These are phyloP conservation scores for Penicillium sp. DNA, from an alignment of 2,329 filamentous ascomycete genomes.

Conservation along the genomic window DNA sequence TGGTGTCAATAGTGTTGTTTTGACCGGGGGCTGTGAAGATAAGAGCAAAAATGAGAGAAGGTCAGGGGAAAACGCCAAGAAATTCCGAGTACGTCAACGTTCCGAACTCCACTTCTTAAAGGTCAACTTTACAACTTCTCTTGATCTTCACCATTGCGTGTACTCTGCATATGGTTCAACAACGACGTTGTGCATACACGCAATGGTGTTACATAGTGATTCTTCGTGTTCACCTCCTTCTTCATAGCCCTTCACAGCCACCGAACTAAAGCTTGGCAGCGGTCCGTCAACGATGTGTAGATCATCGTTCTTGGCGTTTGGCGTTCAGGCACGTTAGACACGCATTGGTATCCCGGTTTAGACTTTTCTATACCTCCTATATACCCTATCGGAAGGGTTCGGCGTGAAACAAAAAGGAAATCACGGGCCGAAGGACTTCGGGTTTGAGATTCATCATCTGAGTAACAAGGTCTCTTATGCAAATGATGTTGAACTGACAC, in stretches of 20 bases:
- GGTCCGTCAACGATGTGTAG: constrained; percentile 28
- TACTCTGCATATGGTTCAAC: not conserved
- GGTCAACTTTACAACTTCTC: not conserved
- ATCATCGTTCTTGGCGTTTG: constrained; percentile 30
- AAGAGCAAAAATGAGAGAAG: not conserved
- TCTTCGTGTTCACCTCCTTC: not conserved
- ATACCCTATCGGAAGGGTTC: not conserved
- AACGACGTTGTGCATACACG: not conserved
- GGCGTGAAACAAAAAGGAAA: not conserved
- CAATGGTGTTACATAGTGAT: constrained; percentile 6
- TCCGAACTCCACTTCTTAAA: not conserved
- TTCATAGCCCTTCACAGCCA: constrained; percentile 19
- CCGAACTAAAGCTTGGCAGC: constrained; percentile 32
- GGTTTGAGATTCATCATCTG: constrained; percentile 13
- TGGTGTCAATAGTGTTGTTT: constrained; percentile 15
- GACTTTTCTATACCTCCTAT: not conserved
- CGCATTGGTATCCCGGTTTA: constrained; percentile 1
- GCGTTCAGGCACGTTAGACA: constrained; percentile 14
- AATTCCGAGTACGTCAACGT: not conserved
- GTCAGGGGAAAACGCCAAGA: not conserved
- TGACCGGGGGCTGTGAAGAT: constrained; percentile 10
- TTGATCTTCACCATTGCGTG: not conserved
- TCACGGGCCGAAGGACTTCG: constrained; percentile 14
- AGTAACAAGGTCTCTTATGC: constrained; percentile 6
- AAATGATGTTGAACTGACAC: not conserved